A percentile compares a stretch with the other conserved stretches of the same genome.
Evolutionary conservation across 2,329 filamentous ascomycete genomes (phyloP).

Genomic region (Curvularia hawaiiensis): DNA sequence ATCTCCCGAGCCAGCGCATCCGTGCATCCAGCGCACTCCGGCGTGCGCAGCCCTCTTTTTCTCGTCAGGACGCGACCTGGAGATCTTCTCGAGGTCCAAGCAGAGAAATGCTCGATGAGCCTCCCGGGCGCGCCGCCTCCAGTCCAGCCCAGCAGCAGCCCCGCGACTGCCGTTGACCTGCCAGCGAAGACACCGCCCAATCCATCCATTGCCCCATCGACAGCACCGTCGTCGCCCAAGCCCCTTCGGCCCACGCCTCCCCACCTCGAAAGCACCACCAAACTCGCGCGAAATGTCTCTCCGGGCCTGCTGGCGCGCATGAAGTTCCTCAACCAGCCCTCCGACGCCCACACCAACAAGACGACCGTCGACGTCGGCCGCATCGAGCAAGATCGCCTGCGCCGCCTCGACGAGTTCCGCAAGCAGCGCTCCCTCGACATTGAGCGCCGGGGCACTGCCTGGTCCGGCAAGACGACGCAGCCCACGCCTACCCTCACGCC

Average conservation of each 20-base stretch:
- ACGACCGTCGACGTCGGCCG: conserved; percentile 60
- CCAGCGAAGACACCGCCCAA: conserved; percentile 27
- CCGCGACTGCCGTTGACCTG: conserved; percentile 27
- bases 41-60: conserved; percentile 22
- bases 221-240: conserved; percentile 19
- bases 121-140: conserved; percentile 24
- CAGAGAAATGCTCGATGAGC: conserved; percentile 36
- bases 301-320: conserved; percentile 53
- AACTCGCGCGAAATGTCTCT: conserved; percentile 48
- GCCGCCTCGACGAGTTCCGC: conserved; percentile 71
- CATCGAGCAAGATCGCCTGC: conserved; percentile 72
- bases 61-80: conserved; percentile 24
- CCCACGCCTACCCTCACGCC: conserved; percentile 15
- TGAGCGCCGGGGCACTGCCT: conserved; percentile 71
- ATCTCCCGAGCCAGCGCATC: conserved; percentile 17
- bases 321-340: conserved; percentile 49
- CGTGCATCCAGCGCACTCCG: conserved; percentile 21
- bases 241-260: conserved; percentile 20
- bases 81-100: conserved; percentile 20
- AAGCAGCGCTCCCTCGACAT: conserved; percentile 60
- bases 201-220: conserved; percentile 12
- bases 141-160: conserved; percentile 28
- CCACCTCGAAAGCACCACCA: conserved; percentile 35
- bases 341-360: conserved; percentile 37
- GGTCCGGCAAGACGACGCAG: conserved; percentile 60